Evolutionary conservation across 169 alveolate species (phyloP).

Genomic region (Plasmodium berghei): DNA sequence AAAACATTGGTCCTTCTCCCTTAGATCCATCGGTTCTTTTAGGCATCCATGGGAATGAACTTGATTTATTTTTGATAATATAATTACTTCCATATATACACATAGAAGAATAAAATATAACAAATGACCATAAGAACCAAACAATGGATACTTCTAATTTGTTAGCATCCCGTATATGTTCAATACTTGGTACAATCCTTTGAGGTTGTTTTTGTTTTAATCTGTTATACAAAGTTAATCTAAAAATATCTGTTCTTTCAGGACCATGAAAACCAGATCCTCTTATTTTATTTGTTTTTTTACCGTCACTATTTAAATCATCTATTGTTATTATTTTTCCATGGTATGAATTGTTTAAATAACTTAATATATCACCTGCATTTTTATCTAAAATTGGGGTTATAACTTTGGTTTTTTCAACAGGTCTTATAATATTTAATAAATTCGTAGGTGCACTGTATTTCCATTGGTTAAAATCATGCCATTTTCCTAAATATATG

Average conservation of each 20-base stretch:
- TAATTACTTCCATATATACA: slow-evolving; percentile 80
- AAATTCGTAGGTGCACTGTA: slow-evolving; percentile 84
- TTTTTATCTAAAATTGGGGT: slow-evolving; percentile 77
- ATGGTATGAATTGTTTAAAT: slow-evolving; percentile 80
- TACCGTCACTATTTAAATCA: slow-evolving; percentile 79
- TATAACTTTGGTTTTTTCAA: slow-evolving; percentile 80
- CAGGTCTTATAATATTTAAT: slow-evolving; percentile 82
- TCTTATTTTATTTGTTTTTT: slow-evolving; percentile 81
- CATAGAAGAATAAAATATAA: slow-evolving; percentile 78
- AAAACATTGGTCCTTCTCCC: slow-evolving; percentile 86
- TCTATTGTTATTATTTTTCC: slow-evolving; percentile 81
- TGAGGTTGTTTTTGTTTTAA: slow-evolving; percentile 89
- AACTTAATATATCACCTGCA: slow-evolving; percentile 79
- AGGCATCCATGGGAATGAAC: slow-evolving; percentile 90
- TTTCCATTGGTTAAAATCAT: slow-evolving; percentile 85
- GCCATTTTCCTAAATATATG: slow-evolving; percentile 83
- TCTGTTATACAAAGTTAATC: slow-evolving; percentile 89
- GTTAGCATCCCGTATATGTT: slow-evolving; percentile 85
- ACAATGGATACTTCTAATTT: slow-evolving; percentile 82
- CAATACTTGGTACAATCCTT: slow-evolving; percentile 86
- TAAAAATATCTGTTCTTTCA: slow-evolving; percentile 88
- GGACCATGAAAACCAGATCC: slow-evolving; percentile 93
- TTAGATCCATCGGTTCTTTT: slow-evolving; percentile 86
- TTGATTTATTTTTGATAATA: slow-evolving; percentile 82
- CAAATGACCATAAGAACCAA: slow-evolving; percentile 87